Evolutionary conservation across 441 rosid genomes (phyloP), one percentile per base, ranked within the genome.

Genomic region (Sinapis alba): DNA sequence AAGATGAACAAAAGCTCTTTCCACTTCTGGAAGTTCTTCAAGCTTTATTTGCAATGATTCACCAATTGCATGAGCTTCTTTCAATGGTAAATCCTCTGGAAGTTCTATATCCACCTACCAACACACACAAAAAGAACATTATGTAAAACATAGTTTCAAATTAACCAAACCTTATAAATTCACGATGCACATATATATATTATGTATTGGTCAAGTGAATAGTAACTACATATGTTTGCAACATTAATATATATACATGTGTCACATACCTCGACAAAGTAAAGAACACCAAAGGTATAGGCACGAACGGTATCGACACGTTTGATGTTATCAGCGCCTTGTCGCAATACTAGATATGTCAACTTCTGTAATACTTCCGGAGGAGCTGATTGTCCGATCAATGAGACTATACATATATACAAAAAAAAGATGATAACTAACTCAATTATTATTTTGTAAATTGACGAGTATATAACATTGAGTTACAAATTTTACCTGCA

Each of bases 1-100:
- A 2, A 93, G 84, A 80, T 93, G 98, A 69, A 93, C 96, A 69
- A 94, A 93, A 59, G 95, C 97, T 28, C 97, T 83, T 78, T 93
- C 97, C 6, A 93, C 97, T 83, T 90, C 93, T 19, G 89, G 86
- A 24, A 93, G 91, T 78, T 79, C 86, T 83, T 93, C 96, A 2
- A 93, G 82, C 79, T 88, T 93, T 77, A 84, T 84, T 79, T 93
- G 97, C 82, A 93, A 80, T 68, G 84, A 47, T 72, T 93, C 97
- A 70, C 98, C 98, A 10, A 91, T 89, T 5, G 86, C 16, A 24
- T 93, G 95, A 58, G 98, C 97, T 78, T 93, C 89, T 61, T 82
- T 89, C 47, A 93, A 27, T 15, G 97, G 95, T 64, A 88, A 69
- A 19, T 93, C 89, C 73, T 93, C 97, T 2, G 97, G 97, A 0